Base-by-base conservation (phyloP, 352 stramenopile genomes). In the Lagenidium giganteum region DNA sequence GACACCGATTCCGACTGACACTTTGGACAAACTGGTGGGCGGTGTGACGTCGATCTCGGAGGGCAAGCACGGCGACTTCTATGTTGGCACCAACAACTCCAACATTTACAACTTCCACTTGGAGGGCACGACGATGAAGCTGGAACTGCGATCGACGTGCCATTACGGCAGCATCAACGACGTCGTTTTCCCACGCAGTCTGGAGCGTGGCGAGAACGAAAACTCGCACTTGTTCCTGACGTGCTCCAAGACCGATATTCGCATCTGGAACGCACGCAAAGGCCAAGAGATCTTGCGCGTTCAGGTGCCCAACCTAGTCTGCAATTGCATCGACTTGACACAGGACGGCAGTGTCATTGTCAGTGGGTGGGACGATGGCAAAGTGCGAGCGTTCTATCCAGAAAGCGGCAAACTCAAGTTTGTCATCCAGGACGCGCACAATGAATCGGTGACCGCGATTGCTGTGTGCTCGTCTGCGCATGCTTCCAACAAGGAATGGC, bases 231-330 rank as follows among this genome's bases (percentile, higher is more conserved):
- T 99, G 32, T 97, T 98, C 53, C 67, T 98, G 39, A 99, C 95
- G 5, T 97, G 85, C 50, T 95, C 85, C 41, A 90, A 93, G 50
- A 89, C 73, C 17, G 95, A 99, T 58, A 96, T 99, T 49, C 84
- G 95, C 34, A 81, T 99, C 43, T 99, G 95, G 95, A 97, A 97
- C 55, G 86, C 82, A 8, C 68, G 75, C 28, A 84, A 86, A 28
- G 80, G 80, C 16, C 76, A 95, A 43, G 95, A 99, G 63, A 89
- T 98, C n/a, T 65, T 99, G 27, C 82, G 95, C 33, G 96, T 99
- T 29, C 92, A 98, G 46, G 91, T 98, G 49, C 94, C 95, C 8
- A 98, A 98, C 64, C 71, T 97, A n/a, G 90, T 94, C n/a, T 98
- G 95, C 68, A 92, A 95, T 54, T 96, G 91, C 59, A 68, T 97